phyloP scores from a whole-genome alignment of 305 asterid genomes.

The Galium porrigens region DNA sequence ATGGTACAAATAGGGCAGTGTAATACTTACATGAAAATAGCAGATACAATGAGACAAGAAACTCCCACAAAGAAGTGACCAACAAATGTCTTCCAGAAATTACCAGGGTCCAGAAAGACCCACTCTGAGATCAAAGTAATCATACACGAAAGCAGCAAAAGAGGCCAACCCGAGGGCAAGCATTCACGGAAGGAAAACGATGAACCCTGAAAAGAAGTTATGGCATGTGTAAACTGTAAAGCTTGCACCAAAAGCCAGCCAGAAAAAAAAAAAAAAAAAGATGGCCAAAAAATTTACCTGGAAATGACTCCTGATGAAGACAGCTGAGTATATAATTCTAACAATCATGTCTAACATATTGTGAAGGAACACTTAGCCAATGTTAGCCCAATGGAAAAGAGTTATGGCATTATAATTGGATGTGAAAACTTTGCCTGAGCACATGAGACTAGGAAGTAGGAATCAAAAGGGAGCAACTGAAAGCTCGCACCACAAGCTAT shows the following conservation, averaged over 20 bases:
- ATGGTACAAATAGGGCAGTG: neutral
- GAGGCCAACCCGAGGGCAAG: conserved; percentile 59
- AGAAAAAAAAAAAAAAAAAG: conserved; percentile 1
- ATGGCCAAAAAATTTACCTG: conserved; percentile 35
- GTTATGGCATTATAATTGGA: neutral
- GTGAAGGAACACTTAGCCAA: conserved; percentile 34
- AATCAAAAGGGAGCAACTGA: neutral
- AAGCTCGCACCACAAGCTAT: neutral
- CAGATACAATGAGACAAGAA: conserved; percentile 39
- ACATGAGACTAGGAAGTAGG: neutral
- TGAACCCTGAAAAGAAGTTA: conserved; percentile 37
- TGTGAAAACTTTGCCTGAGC: neutral
- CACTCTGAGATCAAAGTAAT: conserved; percentile 57
- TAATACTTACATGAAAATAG: conserved; percentile 47
- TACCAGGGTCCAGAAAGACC: conserved; percentile 44
- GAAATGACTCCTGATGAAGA: conserved; percentile 63
- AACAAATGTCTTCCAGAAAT: conserved; percentile 64
- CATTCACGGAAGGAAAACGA: conserved; percentile 63
- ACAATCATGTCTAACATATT: conserved; percentile 55
- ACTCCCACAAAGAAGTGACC: conserved; percentile 59
- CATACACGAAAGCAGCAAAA: conserved; percentile 46
- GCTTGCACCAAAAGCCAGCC: neutral
- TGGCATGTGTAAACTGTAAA: conserved; percentile 5
- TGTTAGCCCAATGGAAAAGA: neutral
- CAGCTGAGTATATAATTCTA: conserved; percentile 62